A percentile compares a stretch with the other conserved stretches of the same genome.
Conservation (phyloP, 2,329 filamentous ascomycete species). For the Waltergamsia citrina region DNA sequence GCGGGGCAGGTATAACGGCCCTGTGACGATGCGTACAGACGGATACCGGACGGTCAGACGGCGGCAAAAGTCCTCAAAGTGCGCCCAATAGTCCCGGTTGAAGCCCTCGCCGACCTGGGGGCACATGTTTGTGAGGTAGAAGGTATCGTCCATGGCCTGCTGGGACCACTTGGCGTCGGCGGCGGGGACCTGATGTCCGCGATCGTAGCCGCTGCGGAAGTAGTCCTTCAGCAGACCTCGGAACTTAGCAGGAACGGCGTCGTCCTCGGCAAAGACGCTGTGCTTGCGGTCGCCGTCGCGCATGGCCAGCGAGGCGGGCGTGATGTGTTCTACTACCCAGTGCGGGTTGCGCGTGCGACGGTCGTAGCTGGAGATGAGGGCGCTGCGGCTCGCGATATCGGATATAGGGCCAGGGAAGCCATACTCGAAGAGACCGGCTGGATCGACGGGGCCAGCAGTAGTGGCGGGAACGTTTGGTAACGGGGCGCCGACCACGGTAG, state of each 20-base stretch:
- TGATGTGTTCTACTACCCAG: slow-evolving; percentile 97
- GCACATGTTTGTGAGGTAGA: slow-evolving; percentile 92
- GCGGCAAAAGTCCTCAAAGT: slow-evolving; percentile 95
- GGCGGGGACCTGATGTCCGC: slow-evolving; percentile 93
- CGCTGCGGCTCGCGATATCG: slow-evolving; percentile 68
- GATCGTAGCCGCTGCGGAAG: slow-evolving; percentile 87
- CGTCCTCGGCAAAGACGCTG: slow-evolving; percentile 76
- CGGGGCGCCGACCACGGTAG: slow-evolving; percentile 13
- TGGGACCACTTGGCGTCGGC: slow-evolving; percentile 96
- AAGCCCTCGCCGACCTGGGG: slow-evolving; percentile 97
- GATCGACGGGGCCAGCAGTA: slow-evolving; percentile 50
- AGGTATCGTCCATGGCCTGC: slow-evolving; percentile 88
- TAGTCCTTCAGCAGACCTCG: slow-evolving; percentile 89
- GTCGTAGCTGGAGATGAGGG: slow-evolving; percentile 82
- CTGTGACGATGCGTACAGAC: slow-evolving; percentile 83
- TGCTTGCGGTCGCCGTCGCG: slow-evolving; percentile 76
- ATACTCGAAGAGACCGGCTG: slow-evolving; percentile 70
- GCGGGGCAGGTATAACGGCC: slow-evolving; percentile 85
- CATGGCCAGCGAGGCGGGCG: slow-evolving; percentile 66
- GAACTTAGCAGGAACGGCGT: slow-evolving; percentile 72
- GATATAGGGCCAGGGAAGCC: slow-evolving; percentile 86
- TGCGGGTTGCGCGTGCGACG: slow-evolving; percentile 82
- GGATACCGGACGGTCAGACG: slow-evolving; percentile 74
- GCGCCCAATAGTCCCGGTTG: slow-evolving; percentile 98
- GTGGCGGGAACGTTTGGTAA: slow-evolving; percentile 15